These are phyloP conservation scores for Solanum appendiculatum DNA, from an alignment of 257 asterid genomes.

Conservation along the genomic window DNA sequence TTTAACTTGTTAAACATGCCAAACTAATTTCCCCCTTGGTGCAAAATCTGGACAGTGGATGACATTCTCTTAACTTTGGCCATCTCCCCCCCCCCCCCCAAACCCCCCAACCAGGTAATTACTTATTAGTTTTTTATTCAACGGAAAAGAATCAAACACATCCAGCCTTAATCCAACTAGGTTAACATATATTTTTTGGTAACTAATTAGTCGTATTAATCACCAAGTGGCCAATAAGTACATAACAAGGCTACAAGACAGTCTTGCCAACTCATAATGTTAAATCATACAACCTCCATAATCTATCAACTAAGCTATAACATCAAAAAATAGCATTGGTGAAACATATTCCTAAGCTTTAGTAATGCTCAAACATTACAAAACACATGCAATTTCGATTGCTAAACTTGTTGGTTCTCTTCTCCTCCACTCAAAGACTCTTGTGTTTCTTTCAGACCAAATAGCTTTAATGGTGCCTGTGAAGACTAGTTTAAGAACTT, in stretches of 20 bases:
- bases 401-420: not conserved
- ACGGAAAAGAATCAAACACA: not conserved
- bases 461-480: not conserved
- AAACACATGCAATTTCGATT: not conserved
- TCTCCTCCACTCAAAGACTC: not conserved
- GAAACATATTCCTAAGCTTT: not conserved
- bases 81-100: not conserved
- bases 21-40: not conserved
- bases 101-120: not conserved
- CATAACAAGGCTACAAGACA: not conserved
- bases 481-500: not conserved
- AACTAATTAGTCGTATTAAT: not conserved
- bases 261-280: not conserved
- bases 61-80: not conserved
- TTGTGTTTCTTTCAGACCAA: not conserved
- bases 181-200: not conserved
- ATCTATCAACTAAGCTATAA: not conserved
- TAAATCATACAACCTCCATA: not conserved
- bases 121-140: not conserved
- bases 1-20: not conserved
- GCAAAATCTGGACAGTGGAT: not conserved
- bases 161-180: not conserved
- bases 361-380: not conserved
- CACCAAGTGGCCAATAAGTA: not conserved
- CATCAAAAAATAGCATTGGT: not conserved